These are phyloP conservation scores for Microbotryomycetes sp. DNA, from an alignment of 1,284 basidiomycete genomes.

Conservation along the genomic window DNA sequence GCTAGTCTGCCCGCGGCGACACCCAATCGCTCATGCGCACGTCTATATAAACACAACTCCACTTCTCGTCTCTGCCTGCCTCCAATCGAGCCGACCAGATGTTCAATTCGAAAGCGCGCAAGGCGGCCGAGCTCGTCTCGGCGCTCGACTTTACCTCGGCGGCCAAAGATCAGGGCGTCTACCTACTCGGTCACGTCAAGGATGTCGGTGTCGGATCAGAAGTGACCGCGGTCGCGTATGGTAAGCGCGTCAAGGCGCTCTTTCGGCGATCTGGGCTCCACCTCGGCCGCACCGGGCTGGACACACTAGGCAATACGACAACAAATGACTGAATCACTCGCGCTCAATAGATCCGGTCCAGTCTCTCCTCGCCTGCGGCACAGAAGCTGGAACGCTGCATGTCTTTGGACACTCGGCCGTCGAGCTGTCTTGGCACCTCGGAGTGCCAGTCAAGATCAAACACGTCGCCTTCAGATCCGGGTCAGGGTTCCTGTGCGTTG, in stretches of 20 bases:
- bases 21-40: background rate
- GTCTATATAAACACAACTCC: background rate
- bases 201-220: conserved; percentile 38
- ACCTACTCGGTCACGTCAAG: conserved; percentile 36
- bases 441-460: conserved; percentile 51
- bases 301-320: too few relatives aligned
- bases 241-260: conserved; percentile 18
- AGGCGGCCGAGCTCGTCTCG: conserved; percentile 5
- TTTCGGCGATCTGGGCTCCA: background rate
- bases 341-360: conserved; percentile 54
- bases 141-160: conserved; percentile 10
- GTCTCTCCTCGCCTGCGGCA: conserved; percentile 65
- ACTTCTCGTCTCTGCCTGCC: background rate
- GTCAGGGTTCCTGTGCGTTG: conserved; percentile 53
- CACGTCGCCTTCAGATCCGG: conserved; percentile 58
- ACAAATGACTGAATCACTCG: conserved; percentile 1
- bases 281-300: background rate
- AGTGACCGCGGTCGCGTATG: conserved; percentile 38
- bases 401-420: conserved; percentile 58
- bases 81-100: background rate
- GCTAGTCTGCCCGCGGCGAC: background rate
- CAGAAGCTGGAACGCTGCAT: conserved; percentile 50
- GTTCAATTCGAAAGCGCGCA: conserved; percentile 16
- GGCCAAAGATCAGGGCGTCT: conserved; percentile 12
- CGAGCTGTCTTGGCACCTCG: conserved; percentile 50